phyloP scores from a whole-genome alignment of 1,139 yeast species.

The Hyphopichia buzzinii region DNA sequence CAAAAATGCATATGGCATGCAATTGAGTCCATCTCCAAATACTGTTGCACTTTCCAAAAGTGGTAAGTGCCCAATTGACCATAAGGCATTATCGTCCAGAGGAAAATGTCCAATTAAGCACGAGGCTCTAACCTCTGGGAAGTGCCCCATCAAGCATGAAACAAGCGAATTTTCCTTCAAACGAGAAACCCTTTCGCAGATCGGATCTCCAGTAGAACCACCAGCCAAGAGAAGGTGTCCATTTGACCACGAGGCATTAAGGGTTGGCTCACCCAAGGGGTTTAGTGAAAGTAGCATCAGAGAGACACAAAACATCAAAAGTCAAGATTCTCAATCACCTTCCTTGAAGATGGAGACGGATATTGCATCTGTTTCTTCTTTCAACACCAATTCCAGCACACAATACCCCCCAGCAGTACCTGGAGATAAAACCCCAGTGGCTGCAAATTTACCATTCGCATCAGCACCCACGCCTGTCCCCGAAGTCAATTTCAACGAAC shows the following conservation, averaged over 20 bases:
- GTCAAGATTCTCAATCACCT: constrained; percentile 6
- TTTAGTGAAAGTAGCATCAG: constrained; percentile 26
- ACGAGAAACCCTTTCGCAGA: too few relatives aligned
- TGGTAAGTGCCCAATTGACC: constrained; percentile 19
- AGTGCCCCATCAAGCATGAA: constrained; percentile 1
- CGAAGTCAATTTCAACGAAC: constrained; percentile 5
- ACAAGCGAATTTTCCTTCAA: too few relatives aligned
- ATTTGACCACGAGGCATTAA: constrained; percentile 26
- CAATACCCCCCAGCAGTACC: too few relatives aligned
- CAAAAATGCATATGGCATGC: constrained; percentile 6
- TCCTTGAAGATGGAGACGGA: background rate
- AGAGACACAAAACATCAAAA: constrained; percentile 10
- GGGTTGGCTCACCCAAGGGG: constrained; percentile 15
- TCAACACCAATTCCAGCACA: constrained; percentile 3
- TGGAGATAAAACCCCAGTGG: constrained; percentile 4
- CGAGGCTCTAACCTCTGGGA: background rate
- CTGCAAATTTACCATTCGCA: background rate
- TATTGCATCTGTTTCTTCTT: too few relatives aligned
- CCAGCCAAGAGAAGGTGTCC: constrained; percentile 28
- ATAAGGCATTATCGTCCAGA: constrained; percentile 2
- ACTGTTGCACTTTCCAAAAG: constrained; percentile 1
- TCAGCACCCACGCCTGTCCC: constrained; percentile 1
- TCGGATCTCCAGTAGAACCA: background rate
- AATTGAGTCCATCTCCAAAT: background rate
- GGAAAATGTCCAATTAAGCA: constrained; percentile 3